Percentiles rank a stretch among this genome's conserved stretches.
phyloP scores from a whole-genome alignment of 208 protist species.

The Wallacemonas collosoma region DNA sequence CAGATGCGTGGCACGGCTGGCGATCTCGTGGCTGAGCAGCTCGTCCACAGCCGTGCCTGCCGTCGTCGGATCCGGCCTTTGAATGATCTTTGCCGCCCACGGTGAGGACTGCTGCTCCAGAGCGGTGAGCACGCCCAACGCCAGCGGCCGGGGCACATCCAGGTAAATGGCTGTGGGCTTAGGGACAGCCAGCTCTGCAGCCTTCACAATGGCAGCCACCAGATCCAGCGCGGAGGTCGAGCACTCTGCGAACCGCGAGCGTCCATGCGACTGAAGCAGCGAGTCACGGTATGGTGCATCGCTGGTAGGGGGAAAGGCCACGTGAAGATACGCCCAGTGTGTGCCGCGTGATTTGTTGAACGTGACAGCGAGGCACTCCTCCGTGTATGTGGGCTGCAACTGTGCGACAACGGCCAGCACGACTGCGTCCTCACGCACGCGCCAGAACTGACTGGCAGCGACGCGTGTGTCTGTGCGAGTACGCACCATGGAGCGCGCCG shows the following conservation, averaged over 20 bases:
- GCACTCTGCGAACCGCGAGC: slow-evolving; percentile 35
- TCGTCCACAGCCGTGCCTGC: slow-evolving; percentile 20
- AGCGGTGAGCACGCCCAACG: slow-evolving; percentile 29
- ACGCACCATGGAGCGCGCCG: slow-evolving; percentile 46
- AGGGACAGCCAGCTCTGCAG: neutral
- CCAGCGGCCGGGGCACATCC: slow-evolving; percentile 24
- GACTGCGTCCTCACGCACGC: slow-evolving; percentile 4
- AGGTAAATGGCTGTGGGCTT: slow-evolving; percentile 41
- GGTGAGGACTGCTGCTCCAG: slow-evolving; percentile 22
- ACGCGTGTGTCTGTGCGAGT: slow-evolving; percentile 25
- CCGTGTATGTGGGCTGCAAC: slow-evolving; percentile 21
- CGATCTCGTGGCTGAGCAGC: slow-evolving; percentile 45
- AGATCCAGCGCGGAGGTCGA: slow-evolving; percentile 37
- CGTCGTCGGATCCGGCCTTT: slow-evolving; percentile 13
- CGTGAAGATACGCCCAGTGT: slow-evolving; percentile 52
- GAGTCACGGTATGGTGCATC: slow-evolving; percentile 1
- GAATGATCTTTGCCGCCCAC: slow-evolving; percentile 21
- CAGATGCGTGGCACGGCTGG: slow-evolving; percentile 31
- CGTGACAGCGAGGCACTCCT: slow-evolving; percentile 26
- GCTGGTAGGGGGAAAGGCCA: slow-evolving; percentile 28
- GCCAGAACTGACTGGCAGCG: slow-evolving; percentile 33
- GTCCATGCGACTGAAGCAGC: slow-evolving; percentile 26
- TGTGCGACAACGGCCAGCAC: slow-evolving; percentile 37
- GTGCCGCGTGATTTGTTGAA: slow-evolving; percentile 26
- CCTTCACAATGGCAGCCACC: slow-evolving; percentile 25